phyloP scores from a whole-genome alignment of 345 rosid genomes.

The Arabidopsis arenosa region DNA sequence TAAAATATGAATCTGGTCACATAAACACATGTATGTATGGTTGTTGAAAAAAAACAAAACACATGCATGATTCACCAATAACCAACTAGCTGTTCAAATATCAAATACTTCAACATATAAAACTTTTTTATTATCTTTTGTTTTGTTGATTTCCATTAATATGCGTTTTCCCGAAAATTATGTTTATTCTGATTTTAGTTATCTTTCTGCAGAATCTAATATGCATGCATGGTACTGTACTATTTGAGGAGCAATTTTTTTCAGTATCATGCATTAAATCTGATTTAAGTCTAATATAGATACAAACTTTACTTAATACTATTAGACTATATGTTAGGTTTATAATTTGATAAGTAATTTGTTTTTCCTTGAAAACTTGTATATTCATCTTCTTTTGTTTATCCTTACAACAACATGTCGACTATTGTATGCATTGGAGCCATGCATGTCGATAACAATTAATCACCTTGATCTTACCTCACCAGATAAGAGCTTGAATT shows the following conservation, averaged over 20 bases:
- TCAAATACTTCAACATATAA: slow-evolving; percentile 6
- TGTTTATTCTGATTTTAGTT: slow-evolving; percentile 3
- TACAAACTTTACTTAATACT: too few relatives aligned
- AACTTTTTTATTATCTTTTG: background rate
- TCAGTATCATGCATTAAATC: too few relatives aligned
- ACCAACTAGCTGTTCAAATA: slow-evolving; percentile 25
- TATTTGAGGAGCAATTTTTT: background rate
- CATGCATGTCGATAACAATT: background rate
- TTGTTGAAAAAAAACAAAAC: background rate
- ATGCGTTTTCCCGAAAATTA: background rate
- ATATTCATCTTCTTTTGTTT: background rate
- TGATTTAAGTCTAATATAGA: too few relatives aligned
- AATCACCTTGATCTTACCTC: background rate
- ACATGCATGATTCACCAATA: slow-evolving; percentile 21
- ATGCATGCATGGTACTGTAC: background rate
- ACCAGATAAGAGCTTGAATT: background rate
- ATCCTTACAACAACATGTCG: background rate
- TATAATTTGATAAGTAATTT: too few relatives aligned
- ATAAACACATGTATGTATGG: slow-evolving; percentile 27
- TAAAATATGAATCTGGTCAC: slow-evolving; percentile 13
- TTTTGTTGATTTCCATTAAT: background rate
- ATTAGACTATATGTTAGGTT: too few relatives aligned
- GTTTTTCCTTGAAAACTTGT: background rate
- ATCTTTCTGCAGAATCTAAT: background rate
- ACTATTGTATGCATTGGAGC: background rate